phyloP scores from a whole-genome alignment of 75 land plant species.

The Cunninghamia lanceolata region DNA sequence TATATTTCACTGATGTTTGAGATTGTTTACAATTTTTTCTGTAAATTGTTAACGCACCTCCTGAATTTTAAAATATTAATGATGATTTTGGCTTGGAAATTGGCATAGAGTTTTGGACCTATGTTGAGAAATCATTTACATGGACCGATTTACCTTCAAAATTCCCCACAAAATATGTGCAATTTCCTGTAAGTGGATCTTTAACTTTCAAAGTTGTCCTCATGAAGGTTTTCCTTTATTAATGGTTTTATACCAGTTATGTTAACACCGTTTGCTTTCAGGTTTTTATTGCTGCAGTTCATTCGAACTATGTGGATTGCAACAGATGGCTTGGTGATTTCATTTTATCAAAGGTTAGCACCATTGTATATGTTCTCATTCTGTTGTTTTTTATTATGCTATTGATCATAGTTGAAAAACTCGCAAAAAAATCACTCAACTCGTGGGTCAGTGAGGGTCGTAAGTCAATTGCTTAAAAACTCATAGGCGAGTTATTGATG shows the following conservation, averaged over 20 bases:
- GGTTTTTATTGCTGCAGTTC: conserved; percentile 87
- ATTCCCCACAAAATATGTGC: conserved; percentile 97
- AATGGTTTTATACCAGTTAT: neutral
- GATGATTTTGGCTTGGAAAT: neutral
- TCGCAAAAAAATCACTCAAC: too few species aligned
- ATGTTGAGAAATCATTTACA: conserved; percentile 92
- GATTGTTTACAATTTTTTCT: neutral
- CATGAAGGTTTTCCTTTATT: neutral
- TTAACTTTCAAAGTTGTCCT: neutral
- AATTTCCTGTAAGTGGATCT: conserved; percentile 80
- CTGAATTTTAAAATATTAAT: neutral
- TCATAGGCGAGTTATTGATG: too few species aligned
- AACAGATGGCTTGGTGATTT: conserved; percentile 98
- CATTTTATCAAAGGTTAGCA: conserved; percentile 81
- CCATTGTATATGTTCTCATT: neutral
- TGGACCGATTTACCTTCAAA: conserved; percentile 96
- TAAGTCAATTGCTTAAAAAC: too few species aligned
- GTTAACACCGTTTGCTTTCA: conserved; percentile 18
- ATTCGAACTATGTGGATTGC: conserved; percentile 97
- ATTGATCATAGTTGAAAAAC: neutral
- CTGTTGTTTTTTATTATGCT: neutral
- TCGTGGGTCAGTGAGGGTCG: too few species aligned
- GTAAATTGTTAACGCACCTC: neutral
- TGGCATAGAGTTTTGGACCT: conserved; percentile 80
- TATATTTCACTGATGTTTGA: neutral